phyloP scores from a whole-genome alignment of 257 asterid genomes.

The Gentiana straminea region DNA sequence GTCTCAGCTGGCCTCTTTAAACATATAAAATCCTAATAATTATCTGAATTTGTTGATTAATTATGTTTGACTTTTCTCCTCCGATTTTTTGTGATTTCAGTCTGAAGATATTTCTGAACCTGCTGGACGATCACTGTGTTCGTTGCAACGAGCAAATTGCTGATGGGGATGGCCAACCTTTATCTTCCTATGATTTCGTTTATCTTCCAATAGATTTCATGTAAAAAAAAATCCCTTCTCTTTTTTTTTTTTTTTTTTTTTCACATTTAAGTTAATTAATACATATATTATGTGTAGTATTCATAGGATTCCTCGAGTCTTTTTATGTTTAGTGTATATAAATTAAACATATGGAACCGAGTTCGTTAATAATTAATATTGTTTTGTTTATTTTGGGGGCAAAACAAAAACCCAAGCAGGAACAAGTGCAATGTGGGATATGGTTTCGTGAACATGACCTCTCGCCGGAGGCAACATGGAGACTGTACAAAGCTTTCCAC shows the following conservation, averaged over 20 bases:
- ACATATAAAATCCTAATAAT: neutral
- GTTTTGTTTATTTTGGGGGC: no score
- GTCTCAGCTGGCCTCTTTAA: no score
- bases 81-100: slow-evolving; percentile 29
- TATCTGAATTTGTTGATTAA: neutral
- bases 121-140: slow-evolving; percentile 98
- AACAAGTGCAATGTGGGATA: slow-evolving; percentile 98
- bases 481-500: slow-evolving; percentile 91
- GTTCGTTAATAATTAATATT: no score
- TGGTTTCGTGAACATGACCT: slow-evolving; percentile 99
- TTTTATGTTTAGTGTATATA: no score
- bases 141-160: slow-evolving; percentile 90
- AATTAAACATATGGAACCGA: no score
- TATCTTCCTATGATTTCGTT: slow-evolving; percentile 87
- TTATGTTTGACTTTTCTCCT: slow-evolving; percentile 8
- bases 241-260: neutral
- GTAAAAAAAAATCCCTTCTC: slow-evolving; percentile 19
- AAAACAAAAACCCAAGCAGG: slow-evolving; percentile 16
- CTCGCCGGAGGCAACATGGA: slow-evolving; percentile 85
- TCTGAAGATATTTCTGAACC: slow-evolving; percentile 89
- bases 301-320: no score
- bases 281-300: no score
- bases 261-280: no score
- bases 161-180: slow-evolving; percentile 64
- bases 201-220: slow-evolving; percentile 96